A percentile compares a stretch with the other conserved stretches of the same genome.
Conservation (phyloP, 164 flowering plant species). For the Brasenia schreberi region DNA sequence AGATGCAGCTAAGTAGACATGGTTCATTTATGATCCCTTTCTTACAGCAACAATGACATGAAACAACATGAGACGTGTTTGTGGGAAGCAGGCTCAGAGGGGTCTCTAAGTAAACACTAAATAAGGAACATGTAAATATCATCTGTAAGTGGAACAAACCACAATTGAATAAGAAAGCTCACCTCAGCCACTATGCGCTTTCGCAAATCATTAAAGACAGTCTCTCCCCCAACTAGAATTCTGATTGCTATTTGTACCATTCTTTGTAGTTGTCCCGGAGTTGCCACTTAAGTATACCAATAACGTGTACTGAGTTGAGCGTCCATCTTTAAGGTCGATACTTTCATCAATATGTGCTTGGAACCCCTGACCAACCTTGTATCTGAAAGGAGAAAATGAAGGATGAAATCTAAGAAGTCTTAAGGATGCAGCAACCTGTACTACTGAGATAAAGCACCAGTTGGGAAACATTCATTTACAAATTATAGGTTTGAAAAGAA, state of each 20-base stretch:
- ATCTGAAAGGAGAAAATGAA: slow-evolving; percentile 28
- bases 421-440: too few species aligned
- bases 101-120: too few species aligned
- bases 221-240: slow-evolving; percentile 82
- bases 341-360: slow-evolving; percentile 97
- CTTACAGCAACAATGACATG: too few species aligned
- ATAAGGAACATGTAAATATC: neutral
- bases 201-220: slow-evolving; percentile 81
- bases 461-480: too few species aligned
- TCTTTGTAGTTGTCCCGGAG: slow-evolving; percentile 23
- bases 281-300: slow-evolving; percentile 75
- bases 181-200: slow-evolving; percentile 83
- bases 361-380: slow-evolving; percentile 78
- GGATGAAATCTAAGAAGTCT: too few species aligned
- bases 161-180: neutral
- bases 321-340: slow-evolving; percentile 63
- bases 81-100: too few species aligned
- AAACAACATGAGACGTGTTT: too few species aligned
- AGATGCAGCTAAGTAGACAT: neutral
- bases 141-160: neutral
- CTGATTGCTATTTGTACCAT: slow-evolving; percentile 10
- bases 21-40: too few species aligned
- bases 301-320: slow-evolving; percentile 63
- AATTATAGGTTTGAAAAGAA: too few species aligned
- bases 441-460: too few species aligned